Evolutionary conservation across 129 eudicot genomes (phyloP).

Genomic region (Saussurea involucrata): DNA sequence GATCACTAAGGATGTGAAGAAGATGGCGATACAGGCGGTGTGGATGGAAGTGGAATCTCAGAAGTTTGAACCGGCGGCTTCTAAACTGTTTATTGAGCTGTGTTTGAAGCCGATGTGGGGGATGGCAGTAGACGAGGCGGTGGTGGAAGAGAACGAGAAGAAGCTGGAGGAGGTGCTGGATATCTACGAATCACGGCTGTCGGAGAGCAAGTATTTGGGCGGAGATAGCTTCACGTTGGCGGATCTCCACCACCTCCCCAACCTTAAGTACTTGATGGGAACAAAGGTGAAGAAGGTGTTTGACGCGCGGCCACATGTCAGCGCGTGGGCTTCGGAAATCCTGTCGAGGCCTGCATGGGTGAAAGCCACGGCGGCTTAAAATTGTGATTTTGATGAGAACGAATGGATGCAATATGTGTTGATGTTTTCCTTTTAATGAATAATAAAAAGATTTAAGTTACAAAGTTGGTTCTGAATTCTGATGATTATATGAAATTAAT

Average conservation of each 20-base stretch:
- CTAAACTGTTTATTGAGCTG: slow-evolving; percentile 26
- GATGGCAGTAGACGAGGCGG: slow-evolving; percentile 27
- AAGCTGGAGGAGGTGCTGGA: slow-evolving; percentile 40
- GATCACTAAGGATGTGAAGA: slow-evolving; percentile 22
- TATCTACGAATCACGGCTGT: slow-evolving; percentile 44
- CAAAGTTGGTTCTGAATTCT: no score
- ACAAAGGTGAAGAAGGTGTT: slow-evolving; percentile 23
- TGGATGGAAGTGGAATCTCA: slow-evolving; percentile 39
- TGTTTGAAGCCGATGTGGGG: slow-evolving; percentile 38
- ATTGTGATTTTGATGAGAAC: neutral
- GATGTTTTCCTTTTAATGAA: neutral
- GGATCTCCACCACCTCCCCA: slow-evolving; percentile 48
- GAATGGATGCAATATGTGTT: neutral
- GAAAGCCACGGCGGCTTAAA: neutral
- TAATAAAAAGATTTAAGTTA: no score
- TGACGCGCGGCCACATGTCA: slow-evolving; percentile 24
- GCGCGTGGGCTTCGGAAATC: slow-evolving; percentile 25
- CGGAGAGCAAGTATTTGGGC: slow-evolving; percentile 46
- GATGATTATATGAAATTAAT: no score
- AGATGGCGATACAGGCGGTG: slow-evolving; percentile 19
- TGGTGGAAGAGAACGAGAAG: slow-evolving; percentile 27
- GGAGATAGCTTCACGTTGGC: slow-evolving; percentile 52
- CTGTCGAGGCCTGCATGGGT: slow-evolving; percentile 23
- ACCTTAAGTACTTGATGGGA: slow-evolving; percentile 22
- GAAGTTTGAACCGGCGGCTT: slow-evolving; percentile 26